phyloP scores from a whole-genome alignment of 1,139 yeast genomes.

The Saccharomycopsis hybrid region DNA sequence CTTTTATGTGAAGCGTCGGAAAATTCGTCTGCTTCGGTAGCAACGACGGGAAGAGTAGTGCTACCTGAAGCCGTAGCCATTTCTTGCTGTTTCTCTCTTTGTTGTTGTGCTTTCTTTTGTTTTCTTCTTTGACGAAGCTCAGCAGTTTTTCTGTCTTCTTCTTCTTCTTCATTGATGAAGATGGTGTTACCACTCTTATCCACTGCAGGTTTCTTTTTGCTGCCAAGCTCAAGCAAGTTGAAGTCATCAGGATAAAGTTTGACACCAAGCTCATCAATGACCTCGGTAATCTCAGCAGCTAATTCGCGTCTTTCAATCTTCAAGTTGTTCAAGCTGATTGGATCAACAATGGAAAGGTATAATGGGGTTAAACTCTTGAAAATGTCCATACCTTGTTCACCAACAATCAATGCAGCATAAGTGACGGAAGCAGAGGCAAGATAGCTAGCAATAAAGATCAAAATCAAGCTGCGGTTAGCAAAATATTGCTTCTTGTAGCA shows the following conservation, averaged over 20 bases:
- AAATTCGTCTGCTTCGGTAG: slow-evolving; percentile 12
- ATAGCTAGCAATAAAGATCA: slow-evolving; percentile 45
- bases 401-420: slow-evolving; percentile 80
- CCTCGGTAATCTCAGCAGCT: slow-evolving; percentile 53
- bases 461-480: slow-evolving; percentile 23
- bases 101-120: slow-evolving; percentile 1
- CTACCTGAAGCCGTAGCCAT: neutral
- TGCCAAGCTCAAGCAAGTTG: slow-evolving; percentile 45
- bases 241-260: slow-evolving; percentile 66
- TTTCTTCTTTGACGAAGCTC: slow-evolving; percentile 43
- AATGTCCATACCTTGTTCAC: slow-evolving; percentile 89
- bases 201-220: slow-evolving; percentile 22
- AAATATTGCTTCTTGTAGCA: slow-evolving; percentile 12
- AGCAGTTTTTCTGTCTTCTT: slow-evolving; percentile 51
- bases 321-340: slow-evolving; percentile 47
- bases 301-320: slow-evolving; percentile 49
- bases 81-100: slow-evolving; percentile 22
- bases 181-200: slow-evolving; percentile 25
- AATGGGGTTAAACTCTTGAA: slow-evolving; percentile 79
- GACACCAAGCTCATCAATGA: slow-evolving; percentile 72
- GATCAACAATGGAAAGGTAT: slow-evolving; percentile 60
- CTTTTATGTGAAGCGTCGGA: slow-evolving; percentile 22
- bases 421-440: slow-evolving; percentile 63
- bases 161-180: slow-evolving; percentile 37
- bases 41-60: neutral